A percentile compares a stretch with the other conserved stretches of the same genome.
Conservation (phyloP, 2,329 filamentous ascomycete species). For the Aspergillus sp. region DNA sequence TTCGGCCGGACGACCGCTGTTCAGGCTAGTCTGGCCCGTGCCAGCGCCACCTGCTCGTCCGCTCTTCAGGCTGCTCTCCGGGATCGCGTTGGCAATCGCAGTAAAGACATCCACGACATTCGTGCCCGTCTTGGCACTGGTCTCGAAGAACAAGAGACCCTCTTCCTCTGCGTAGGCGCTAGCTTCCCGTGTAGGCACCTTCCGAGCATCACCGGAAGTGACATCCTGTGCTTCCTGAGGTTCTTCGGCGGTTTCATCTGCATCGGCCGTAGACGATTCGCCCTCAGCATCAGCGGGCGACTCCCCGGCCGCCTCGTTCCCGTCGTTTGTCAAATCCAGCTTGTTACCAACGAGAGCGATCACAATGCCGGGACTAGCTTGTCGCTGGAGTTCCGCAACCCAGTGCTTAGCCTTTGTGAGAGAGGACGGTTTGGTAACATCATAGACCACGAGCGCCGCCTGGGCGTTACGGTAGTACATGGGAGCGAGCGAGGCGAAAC, state of each 20-base stretch:
- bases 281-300: constrained; percentile 40
- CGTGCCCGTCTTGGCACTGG: constrained; percentile 91
- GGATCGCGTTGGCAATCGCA: constrained; percentile 96
- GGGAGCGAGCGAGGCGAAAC: constrained; percentile 91
- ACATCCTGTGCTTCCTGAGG: constrained; percentile 60
- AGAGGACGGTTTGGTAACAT: constrained; percentile 93
- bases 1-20: constrained; percentile 46
- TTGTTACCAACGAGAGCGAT: constrained; percentile 98
- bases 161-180: constrained; percentile 95
- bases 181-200: constrained; percentile 87
- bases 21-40: constrained; percentile 62
- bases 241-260: constrained; percentile 50
- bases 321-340: constrained; percentile 74
- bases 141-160: constrained; percentile 93
- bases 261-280: constrained; percentile 33
- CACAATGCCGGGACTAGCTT: constrained; percentile 93
- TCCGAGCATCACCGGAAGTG: constrained; percentile 73
- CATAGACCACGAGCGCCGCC: constrained; percentile 96
- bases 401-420: constrained; percentile 97
- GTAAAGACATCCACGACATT: constrained; percentile 97
- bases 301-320: constrained; percentile 49
- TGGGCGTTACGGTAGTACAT: constrained; percentile 99
- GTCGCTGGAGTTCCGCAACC: constrained; percentile 95
- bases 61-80: constrained; percentile 93
- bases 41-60: constrained; percentile 70